phyloP scores from a whole-genome alignment of 306 rosid species.

The Mimosa pudica region DNA sequence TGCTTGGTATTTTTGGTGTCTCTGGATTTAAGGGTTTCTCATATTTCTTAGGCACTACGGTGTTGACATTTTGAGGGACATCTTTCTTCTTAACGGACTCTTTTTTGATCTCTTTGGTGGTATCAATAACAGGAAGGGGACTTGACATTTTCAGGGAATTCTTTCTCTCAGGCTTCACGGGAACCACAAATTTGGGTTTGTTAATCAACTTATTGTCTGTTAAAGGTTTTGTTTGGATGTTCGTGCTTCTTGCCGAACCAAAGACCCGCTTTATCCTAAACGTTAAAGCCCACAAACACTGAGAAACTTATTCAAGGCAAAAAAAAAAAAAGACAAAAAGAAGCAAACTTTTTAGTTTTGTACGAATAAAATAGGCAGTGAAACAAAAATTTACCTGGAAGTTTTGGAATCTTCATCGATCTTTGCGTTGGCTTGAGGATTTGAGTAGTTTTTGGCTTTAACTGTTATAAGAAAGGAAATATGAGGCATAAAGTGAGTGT shows the following conservation, averaged over 20 bases:
- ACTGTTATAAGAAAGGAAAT: neutral
- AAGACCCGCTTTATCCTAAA: neutral
- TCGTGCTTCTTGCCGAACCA: neutral
- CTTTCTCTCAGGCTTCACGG: neutral
- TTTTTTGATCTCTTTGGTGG: neutral
- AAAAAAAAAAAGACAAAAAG: too few relatives aligned
- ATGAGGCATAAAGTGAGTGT: neutral
- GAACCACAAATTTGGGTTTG: neutral
- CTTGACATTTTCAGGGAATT: neutral
- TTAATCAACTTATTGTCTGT: neutral
- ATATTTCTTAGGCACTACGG: constrained; percentile 6
- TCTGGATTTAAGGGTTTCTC: neutral
- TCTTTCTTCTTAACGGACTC: neutral
- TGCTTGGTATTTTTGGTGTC: neutral
- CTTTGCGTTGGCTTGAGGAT: neutral
- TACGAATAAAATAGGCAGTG: neutral
- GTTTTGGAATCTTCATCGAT: neutral
- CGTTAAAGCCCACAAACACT: neutral
- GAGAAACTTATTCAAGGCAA: neutral
- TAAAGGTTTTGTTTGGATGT: neutral
- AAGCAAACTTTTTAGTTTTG: neutral
- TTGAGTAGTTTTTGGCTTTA: neutral
- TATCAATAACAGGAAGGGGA: neutral
- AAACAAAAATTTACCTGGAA: neutral
- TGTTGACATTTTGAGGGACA: neutral